These are phyloP conservation scores for Botrytis porri DNA, from an alignment of 2,329 filamentous ascomycete genomes.

Conservation along the genomic window DNA sequence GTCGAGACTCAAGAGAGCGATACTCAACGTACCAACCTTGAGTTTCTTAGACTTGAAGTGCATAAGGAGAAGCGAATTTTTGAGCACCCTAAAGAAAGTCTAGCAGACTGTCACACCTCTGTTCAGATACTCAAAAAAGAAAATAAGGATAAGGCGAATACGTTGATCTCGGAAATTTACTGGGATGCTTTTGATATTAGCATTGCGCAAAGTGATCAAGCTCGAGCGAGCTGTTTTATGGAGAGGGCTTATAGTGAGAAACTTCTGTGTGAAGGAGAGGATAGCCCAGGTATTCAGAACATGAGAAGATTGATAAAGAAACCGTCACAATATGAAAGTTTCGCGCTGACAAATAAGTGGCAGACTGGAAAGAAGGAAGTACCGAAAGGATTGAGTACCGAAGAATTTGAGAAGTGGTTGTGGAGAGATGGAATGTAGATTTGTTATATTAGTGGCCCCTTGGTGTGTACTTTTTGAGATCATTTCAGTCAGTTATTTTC, in stretches of 20 bases:
- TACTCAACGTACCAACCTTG: conserved; percentile 33
- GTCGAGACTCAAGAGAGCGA: conserved; percentile 36
- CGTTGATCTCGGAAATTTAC: conserved; percentile 38
- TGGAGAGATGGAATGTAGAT: conserved; percentile 19
- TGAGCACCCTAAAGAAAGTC: conserved; percentile 30
- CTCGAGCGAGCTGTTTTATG: conserved; percentile 43
- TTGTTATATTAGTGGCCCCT: neutral
- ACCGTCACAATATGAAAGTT: conserved; percentile 13
- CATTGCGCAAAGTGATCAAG: conserved; percentile 44
- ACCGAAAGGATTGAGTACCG: conserved; percentile 11
- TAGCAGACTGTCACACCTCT: conserved; percentile 35
- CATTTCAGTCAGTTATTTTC: neutral
- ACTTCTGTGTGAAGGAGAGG: conserved; percentile 40
- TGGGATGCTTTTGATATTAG: conserved; percentile 44
- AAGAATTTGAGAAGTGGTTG: conserved; percentile 24
- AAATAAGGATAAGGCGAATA: conserved; percentile 20
- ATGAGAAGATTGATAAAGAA: conserved; percentile 20
- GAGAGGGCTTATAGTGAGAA: conserved; percentile 39
- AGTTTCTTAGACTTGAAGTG: conserved; percentile 37
- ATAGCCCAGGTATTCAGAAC: conserved; percentile 34
- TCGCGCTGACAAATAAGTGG: conserved; percentile 18
- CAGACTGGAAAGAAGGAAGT: conserved; percentile 11
- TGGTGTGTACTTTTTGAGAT: neutral
- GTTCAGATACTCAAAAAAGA: conserved; percentile 33
- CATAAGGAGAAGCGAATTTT: conserved; percentile 32